Base-by-base conservation (phyloP, 1,284 basidiomycete species). In the Malassezia furfur region DNA sequence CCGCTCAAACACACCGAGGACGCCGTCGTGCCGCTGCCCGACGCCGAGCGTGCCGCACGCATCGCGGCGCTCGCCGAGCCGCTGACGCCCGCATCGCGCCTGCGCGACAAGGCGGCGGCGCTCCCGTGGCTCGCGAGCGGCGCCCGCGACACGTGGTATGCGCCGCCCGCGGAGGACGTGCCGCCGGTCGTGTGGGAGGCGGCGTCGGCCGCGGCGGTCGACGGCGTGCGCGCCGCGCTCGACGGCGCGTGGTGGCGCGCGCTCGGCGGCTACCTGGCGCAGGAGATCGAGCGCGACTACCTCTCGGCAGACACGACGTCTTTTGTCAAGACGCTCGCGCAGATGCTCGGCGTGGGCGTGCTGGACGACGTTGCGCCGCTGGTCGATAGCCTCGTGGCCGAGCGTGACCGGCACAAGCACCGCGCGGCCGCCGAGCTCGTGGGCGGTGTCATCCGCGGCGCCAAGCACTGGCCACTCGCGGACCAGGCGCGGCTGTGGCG, bases 121-220 rank as follows among this genome's bases (percentile, higher is more conserved):
- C 87, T 85, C 1, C 93, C 91, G 1, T 96, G 93, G 80, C 77
- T 96, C 48, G 79, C 84, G 1, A 96, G 91, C 90, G 80, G 83
- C 34, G 77, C 82, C 45, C 79, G 78, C 36, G 79, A 90, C 54
- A 84, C 85, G 67, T 88, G 82, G 31, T 89, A 91, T 68, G 67
- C 79, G 59, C 68, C 80, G 65, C 67, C 76, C 7, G 81, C 78
- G 50, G 56, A 73, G 2, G 25, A 28, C 15, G 32, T 12, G 6
- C 40, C 48, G 36, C 28, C 48, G 9, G 21, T 40, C 19, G 25
- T 3, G 19, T 50, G 41, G 30, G 49, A 50, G 30, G 9, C 17
- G 1, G 76, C 76, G 1, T 88, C 87, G 1, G 69, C 77, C 43
- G 76, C 81, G 5, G 81, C 81, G n/a, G 76, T 93, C 17, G 75